Evolutionary conservation across 1,284 basidiomycete genomes (phyloP), one percentile per base, ranked within the genome.

Genomic region (Microbotryum silenes-acaulis): DNA sequence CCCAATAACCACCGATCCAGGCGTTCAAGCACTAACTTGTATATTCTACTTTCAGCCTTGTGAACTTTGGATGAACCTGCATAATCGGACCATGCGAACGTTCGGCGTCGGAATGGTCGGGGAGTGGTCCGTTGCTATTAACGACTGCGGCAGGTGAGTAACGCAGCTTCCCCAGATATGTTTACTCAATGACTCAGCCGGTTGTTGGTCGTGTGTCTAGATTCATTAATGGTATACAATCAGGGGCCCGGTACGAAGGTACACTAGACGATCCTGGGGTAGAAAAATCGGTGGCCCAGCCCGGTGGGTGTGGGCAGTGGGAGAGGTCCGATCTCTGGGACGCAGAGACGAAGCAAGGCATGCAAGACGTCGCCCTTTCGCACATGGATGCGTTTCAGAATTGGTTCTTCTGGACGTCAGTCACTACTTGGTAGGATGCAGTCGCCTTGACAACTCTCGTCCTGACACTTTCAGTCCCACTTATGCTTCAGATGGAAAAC

Each of bases 401-500:
- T 53, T 53, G 51, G 51, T 33, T 29, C 25, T n/a, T 53, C 51
- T 42, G 37, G 37, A 42, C 37, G 37, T 42, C 12, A 42, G 37
- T 42, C 33, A 20, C 47, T 10, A 10, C 6, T n/a, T 27, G 4
- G 31, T n/a, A n/a, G 7, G n/a, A 21, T 10, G 47, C 31, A 51
- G 56, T 21, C 31, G 7, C 16, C 20, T 18, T 29, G 6, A 42
- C 46, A 44, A 27, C 48, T 37, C 37, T 45, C 8, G 8, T 7
- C 20, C 37, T 21, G 27, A 53, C 51, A 10, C 23, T 29, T 56
- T 9, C 25, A 21, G 9, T 44, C 1, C 8, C 25, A 25, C 16
- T 6, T 31, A 6, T 27, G 6, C 6, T n/a, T 10, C 50, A 61
- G 60, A 7, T 96, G 91, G 91, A 92, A 87, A 81, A 84, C 92